Percentiles rank a stretch among this genome's conserved stretches.
Conservation (phyloP, 1,284 basidiomycete species). For the Phlebopus sp. region DNA sequence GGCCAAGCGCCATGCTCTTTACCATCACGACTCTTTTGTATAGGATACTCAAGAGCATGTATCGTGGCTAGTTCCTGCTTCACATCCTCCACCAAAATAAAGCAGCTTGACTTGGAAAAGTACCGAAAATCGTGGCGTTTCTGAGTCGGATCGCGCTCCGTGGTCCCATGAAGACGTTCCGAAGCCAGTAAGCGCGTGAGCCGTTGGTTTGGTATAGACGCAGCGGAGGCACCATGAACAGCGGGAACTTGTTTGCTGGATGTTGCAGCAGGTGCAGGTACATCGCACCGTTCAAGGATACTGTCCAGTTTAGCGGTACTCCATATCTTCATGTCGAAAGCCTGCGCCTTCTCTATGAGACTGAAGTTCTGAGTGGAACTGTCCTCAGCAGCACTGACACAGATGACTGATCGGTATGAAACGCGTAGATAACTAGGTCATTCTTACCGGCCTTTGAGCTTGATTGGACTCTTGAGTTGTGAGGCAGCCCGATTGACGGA, state of each 20-base stretch:
- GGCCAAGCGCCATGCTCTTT: constrained; percentile 62
- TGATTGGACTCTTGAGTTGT: constrained; percentile 62
- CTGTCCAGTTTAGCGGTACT: constrained; percentile 70
- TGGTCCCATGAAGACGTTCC: constrained; percentile 83
- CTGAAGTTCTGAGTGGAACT: constrained; percentile 42
- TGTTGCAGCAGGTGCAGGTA: constrained; percentile 30
- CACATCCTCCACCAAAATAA: constrained; percentile 90
- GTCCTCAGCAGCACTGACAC: constrained; percentile 25
- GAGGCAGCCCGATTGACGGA: constrained; percentile 22
- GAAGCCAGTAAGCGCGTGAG: constrained; percentile 76
- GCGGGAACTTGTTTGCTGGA: constrained; percentile 22
- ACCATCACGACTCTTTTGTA: constrained; percentile 49
- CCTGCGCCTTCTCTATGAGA: constrained; percentile 73
- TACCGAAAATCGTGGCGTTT: constrained; percentile 88
- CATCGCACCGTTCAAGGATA: constrained; percentile 62
- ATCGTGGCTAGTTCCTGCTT: constrained; percentile 75
- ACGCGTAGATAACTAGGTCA: background rate
- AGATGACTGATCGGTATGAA: constrained; percentile 4
- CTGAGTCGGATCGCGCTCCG: constrained; percentile 87
- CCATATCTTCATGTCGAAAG: constrained; percentile 91
- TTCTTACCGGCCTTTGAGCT: constrained; percentile 55
- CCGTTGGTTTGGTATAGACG: constrained; percentile 29
- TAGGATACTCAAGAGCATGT: constrained; percentile 61
- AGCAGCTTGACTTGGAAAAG: constrained; percentile 77
- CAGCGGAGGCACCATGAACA: constrained; percentile 25